Evolutionary conservation across 2,329 filamentous ascomycete genomes (phyloP), one percentile per base, ranked within the genome.

Genomic region (Aspergillus sp.): DNA sequence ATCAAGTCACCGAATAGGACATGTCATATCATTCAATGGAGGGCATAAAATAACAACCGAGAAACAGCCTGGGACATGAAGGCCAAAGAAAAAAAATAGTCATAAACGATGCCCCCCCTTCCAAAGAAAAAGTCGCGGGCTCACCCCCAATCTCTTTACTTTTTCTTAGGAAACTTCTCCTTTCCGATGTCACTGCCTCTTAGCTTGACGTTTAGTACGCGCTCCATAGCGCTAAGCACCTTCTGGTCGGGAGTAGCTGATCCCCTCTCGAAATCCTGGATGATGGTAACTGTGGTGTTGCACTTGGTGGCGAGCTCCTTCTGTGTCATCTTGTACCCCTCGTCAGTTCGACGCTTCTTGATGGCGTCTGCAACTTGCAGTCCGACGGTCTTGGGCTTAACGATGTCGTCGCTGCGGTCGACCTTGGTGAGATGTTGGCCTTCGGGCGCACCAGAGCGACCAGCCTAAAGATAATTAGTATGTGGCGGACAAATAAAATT

Each of bases 371-470:
- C 91, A 64, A 98, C 91, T 56, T 85, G 82, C 70, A 84, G 83
- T 73, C 92, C 91, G 58, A 97, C 83, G 47, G 91, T 96, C 81
- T 96, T 96, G 72, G 92, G 93, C 82, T 96, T 96, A 79, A 98
- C 89, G 79, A 97, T 96, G 75, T 97, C 95, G 82, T 98, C 93
- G 74, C 87, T 88, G 67, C 93, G 93, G 83, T 98, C 95, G 77
- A 99, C 93, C 83, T 98, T 97, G 66, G 95, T 98, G 65, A 98
- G 84, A 74, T 91, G 93, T 80, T 99, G 95, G 68, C 95, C 95
- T 79, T 98, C 93, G 65, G 82, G 70, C 54, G 73, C 82, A 61
- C 79, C 80, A 59, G 78, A 56, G 56, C 73, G 73, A 23, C 64
- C 66, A 44, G 81, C 73, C 79, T 84, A 45, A 64, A 40, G 14